These are phyloP conservation scores for Quercus ilex DNA, from an alignment of 306 rosid genomes.

Conservation along the genomic window DNA sequence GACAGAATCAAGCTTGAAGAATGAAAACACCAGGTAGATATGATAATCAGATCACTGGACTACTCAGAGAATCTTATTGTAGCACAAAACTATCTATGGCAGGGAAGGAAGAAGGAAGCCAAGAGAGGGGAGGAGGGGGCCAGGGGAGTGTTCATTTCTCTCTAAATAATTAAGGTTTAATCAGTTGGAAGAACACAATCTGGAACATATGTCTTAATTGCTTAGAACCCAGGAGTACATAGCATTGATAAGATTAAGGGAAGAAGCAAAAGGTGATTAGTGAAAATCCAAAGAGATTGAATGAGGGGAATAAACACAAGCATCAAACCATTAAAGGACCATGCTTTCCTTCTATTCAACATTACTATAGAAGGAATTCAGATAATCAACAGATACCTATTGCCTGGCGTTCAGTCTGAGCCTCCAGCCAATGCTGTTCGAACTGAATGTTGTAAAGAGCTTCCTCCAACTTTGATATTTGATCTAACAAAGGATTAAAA, in stretches of 20 bases:
- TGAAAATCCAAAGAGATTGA: neutral
- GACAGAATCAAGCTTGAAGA: neutral
- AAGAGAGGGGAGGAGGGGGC: neutral
- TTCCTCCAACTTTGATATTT: constrained; percentile 63
- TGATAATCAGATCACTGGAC: neutral
- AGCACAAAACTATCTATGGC: neutral
- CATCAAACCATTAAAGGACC: neutral
- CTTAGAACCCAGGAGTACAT: neutral
- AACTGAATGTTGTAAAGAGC: constrained; percentile 76
- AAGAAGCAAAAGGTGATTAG: neutral
- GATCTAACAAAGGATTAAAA: constrained; percentile 50
- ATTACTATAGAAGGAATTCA: neutral
- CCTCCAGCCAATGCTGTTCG: constrained; percentile 88
- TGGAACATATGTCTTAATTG: neutral
- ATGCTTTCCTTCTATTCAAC: neutral
- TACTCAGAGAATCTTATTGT: neutral
- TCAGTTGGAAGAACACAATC: neutral
- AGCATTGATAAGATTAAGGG: neutral
- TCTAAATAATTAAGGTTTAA: neutral
- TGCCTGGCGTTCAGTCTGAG: constrained; percentile 76
- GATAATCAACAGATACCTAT: constrained; percentile 33
- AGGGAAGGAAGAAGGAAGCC: neutral
- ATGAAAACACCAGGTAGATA: neutral
- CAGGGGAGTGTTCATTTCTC: neutral
- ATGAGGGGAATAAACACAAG: neutral